Evolutionary conservation across 495 filamentous ascomycete species (phyloP), one percentile per base, ranked within the genome.

Genomic region (Lasiosphaeria ovina): DNA sequence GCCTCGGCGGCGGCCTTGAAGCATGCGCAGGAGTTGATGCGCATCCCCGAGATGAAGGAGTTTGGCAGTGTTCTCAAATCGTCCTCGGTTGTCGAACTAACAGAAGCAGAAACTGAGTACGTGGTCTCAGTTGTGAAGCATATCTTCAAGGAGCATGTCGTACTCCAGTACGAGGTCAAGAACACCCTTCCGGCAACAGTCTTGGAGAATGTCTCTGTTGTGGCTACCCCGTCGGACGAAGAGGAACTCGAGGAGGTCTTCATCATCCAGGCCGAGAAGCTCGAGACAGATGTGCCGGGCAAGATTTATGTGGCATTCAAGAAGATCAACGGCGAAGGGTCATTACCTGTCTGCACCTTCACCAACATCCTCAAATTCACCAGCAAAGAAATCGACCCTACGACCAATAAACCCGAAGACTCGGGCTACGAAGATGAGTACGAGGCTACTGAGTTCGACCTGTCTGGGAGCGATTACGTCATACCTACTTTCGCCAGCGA

Each of bases 31-130:
- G 85, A 95, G 72, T 81, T 99, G n/a, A 81, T 90, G 76, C 80
- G 86, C 62, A 91, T 96, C 62, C 92, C 93, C 50, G 93, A 98
- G 71, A 81, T 98, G 77, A 89, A 88, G 70, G 83, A 86, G 45
- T 97, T 96, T 70, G 95, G 95, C 62, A 79, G 78, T 54, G 81
- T 98, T 32, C 88, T 98, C 77, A 97, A 96, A 72, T 97, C 92
- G 16, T 95, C 91, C 45, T 71, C 84, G 31, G 76, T 89, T 51
- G 89, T 96, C 48, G 93, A 97, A 74, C 84, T 99, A 35, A 97
- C 94, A 31, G 94, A 99, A 74, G 89, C 90, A 62, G 94, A 98
- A 74, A 97, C 94, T 14, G 94, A 99, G 76, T 99, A 99, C 66
- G 92, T 97, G 51, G 95, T 98, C 44, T 83, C 82, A 16, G 90